A percentile compares a stretch with the other conserved stretches of the same genome.
These are phyloP conservation scores for Ocimum tenuiflorum DNA, from an alignment of 257 asterid species.

Conservation along the genomic window DNA sequence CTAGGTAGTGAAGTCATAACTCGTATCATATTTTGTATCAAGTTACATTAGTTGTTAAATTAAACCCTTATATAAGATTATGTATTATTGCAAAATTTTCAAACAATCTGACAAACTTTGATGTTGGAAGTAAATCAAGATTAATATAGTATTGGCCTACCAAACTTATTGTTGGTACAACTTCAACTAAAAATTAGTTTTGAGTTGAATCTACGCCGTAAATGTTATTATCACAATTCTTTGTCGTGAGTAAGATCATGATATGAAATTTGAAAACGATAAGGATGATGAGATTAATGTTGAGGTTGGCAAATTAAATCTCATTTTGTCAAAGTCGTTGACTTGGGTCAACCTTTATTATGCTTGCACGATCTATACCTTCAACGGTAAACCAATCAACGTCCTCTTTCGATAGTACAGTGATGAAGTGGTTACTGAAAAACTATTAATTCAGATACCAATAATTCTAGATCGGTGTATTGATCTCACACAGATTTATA, in stretches of 20 bases:
- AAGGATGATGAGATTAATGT: background rate
- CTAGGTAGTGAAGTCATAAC: too few species aligned
- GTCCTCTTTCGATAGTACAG: too few species aligned
- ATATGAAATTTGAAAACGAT: conserved; percentile 2
- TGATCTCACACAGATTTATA: too few species aligned
- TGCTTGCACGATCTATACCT: background rate
- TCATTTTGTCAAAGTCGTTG: conserved; percentile 14
- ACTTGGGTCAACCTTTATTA: conserved; percentile 3
- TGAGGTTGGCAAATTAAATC: background rate
- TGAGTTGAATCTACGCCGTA: background rate
- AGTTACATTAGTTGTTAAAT: too few species aligned
- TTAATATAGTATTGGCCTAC: background rate
- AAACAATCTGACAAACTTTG: too few species aligned
- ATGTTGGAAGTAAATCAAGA: too few species aligned
- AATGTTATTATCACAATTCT: background rate
- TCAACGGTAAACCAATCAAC: background rate
- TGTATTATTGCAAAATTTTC: too few species aligned
- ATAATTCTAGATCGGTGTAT: too few species aligned
- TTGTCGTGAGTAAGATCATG: conserved; percentile 10
- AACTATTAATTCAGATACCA: too few species aligned
- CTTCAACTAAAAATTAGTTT: background rate
- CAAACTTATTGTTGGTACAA: background rate
- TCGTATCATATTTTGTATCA: too few species aligned
- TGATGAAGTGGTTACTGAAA: too few species aligned
- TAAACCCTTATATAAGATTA: too few species aligned